These are phyloP conservation scores for Rhododendron ovatum DNA, from an alignment of 148 eudicot genomes.

Conservation along the genomic window DNA sequence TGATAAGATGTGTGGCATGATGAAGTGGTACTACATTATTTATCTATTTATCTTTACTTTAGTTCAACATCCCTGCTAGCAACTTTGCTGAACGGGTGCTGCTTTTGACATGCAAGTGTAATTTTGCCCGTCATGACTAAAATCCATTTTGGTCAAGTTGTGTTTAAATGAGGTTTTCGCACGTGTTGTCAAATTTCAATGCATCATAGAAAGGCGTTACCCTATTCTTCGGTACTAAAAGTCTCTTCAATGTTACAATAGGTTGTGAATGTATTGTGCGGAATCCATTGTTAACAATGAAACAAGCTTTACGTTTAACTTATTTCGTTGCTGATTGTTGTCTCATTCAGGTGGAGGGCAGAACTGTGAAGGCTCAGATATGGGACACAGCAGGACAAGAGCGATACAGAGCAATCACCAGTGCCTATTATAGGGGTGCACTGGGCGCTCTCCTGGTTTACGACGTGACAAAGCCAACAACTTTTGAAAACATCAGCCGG, in stretches of 20 bases:
- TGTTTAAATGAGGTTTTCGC: neutral
- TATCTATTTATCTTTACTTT: neutral
- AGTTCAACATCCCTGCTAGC: neutral
- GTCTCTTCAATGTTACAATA: neutral
- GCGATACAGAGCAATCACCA: constrained; percentile 24
- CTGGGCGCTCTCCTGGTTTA: constrained; percentile 23
- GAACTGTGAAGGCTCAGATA: constrained; percentile 25
- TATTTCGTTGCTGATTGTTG: neutral
- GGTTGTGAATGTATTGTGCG: neutral
- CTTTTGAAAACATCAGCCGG: constrained; percentile 23
- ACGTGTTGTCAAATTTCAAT: neutral
- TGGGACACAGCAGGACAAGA: constrained; percentile 20
- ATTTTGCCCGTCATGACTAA: neutral
- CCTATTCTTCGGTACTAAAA: neutral
- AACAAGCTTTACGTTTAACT: neutral
- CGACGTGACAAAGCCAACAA: constrained; percentile 16
- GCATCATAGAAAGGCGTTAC: neutral
- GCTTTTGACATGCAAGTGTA: neutral
- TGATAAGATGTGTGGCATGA: neutral
- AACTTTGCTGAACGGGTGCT: neutral
- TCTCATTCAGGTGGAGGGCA: constrained; percentile 13
- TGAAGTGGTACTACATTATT: neutral
- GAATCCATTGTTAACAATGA: neutral
- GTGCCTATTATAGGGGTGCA: constrained; percentile 27
- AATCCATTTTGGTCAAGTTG: neutral